phyloP scores from a whole-genome alignment of 228 moss, liverwort and hornwort genomes.

The Sphagnum fallax region DNA sequence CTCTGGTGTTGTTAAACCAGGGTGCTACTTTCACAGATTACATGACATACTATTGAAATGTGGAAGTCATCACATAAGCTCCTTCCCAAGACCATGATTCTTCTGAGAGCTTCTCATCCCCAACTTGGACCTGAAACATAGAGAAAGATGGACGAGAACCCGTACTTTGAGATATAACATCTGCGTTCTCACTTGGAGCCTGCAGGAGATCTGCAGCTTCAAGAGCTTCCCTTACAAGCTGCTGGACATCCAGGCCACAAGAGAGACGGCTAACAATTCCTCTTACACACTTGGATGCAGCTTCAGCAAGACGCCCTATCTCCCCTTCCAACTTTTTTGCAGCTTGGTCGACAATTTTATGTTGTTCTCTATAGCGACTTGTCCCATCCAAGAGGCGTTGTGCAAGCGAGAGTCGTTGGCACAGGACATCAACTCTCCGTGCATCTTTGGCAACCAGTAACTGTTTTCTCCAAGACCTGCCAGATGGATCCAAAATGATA shows the following conservation, averaged over 20 bases:
- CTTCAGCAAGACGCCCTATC: slow-evolving; percentile 1
- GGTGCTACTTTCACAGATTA: too few species aligned
- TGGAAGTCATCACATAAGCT: too few species aligned
- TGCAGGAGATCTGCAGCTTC: not conserved
- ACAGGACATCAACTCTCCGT: slow-evolving; percentile 3
- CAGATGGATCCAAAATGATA: not conserved
- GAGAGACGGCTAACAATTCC: slow-evolving; percentile 3
- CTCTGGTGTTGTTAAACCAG: too few species aligned
- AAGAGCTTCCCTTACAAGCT: not conserved
- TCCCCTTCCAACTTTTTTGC: slow-evolving; percentile 1
- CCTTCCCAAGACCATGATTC: too few species aligned
- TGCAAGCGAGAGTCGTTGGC: slow-evolving; percentile 7
- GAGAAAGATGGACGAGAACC: too few species aligned
- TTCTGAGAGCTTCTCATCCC: too few species aligned
- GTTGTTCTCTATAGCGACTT: slow-evolving; percentile 1
- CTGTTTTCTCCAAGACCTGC: slow-evolving; percentile 8
- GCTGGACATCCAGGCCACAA: not conserved
- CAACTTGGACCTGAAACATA: too few species aligned
- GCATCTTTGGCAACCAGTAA: slow-evolving; percentile 4
- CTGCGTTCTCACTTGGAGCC: not conserved
- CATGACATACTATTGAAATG: too few species aligned
- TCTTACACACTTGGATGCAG: not conserved
- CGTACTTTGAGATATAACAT: not conserved
- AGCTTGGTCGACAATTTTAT: not conserved
- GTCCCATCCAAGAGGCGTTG: slow-evolving; percentile 1